Evolutionary conservation across 2,329 filamentous ascomycete species (phyloP).

Genomic region (Byssothecium circinans): DNA sequence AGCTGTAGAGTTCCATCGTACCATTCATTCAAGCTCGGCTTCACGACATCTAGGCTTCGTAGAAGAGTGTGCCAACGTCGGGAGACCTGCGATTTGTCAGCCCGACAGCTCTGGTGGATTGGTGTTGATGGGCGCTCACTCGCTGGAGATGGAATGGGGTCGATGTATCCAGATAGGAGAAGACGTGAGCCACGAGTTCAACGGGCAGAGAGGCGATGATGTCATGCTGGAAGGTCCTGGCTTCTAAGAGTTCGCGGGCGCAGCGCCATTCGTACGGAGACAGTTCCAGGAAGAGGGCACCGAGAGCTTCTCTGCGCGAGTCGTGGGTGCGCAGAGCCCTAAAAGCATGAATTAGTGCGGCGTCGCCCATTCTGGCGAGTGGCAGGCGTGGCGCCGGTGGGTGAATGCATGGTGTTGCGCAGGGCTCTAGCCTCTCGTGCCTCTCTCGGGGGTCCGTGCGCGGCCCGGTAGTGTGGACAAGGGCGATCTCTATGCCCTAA

Average conservation of each 20-base stretch:
- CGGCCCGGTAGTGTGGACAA: neutral
- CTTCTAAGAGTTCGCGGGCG: slow-evolving; percentile 18
- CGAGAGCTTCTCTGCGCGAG: slow-evolving; percentile 25
- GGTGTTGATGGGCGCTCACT: slow-evolving; percentile 18
- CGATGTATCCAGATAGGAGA: slow-evolving; percentile 36
- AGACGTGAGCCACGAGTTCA: slow-evolving; percentile 42
- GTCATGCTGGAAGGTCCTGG: slow-evolving; percentile 34
- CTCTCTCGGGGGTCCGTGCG: slow-evolving; percentile 6
- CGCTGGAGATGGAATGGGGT: slow-evolving; percentile 31
- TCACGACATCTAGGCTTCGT: slow-evolving; percentile 27
- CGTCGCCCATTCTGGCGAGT: neutral
- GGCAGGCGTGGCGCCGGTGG: neutral
- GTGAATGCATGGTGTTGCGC: no score
- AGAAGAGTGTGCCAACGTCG: slow-evolving; percentile 36
- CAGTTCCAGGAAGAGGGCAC: slow-evolving; percentile 26
- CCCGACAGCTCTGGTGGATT: neutral
- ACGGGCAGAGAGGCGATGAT: slow-evolving; percentile 40
- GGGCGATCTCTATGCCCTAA: neutral
- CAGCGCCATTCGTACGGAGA: slow-evolving; percentile 36
- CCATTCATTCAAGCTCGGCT: slow-evolving; percentile 23
- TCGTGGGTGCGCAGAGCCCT: slow-evolving; percentile 13
- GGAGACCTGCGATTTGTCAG: slow-evolving; percentile 30
- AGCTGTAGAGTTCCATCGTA: slow-evolving; percentile 18
- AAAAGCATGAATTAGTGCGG: slow-evolving; percentile 22
- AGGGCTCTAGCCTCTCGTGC: no score